Percentiles rank a stretch among this genome's conserved stretches.
Conservation (phyloP, 192 early-diverging fungal species). For the Glomus cerebriforme region DNA sequence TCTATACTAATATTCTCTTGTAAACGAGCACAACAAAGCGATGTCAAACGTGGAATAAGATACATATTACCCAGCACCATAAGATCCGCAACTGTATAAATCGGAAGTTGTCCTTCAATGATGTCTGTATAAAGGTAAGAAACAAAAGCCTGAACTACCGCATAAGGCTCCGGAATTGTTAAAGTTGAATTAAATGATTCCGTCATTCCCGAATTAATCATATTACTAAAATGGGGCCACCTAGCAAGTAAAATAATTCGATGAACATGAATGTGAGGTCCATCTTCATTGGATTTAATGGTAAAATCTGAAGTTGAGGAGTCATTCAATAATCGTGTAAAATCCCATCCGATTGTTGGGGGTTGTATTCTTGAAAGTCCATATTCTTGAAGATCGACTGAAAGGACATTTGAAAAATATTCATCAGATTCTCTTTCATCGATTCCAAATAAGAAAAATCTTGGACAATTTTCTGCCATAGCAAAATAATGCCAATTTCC, state of each 20-base stretch:
- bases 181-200: conserved; percentile 52
- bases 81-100: conserved; percentile 52
- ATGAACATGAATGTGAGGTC: conserved; percentile 56
- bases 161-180: conserved; percentile 54
- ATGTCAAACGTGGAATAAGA: conserved; percentile 52
- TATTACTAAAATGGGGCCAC: conserved; percentile 64
- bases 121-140: conserved; percentile 62
- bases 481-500: conserved; percentile 63
- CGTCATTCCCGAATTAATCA: conserved; percentile 57
- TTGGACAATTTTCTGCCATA: conserved; percentile 51
- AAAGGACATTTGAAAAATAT: conserved; percentile 54
- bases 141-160: conserved; percentile 55
- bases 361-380: conserved; percentile 57
- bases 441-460: conserved; percentile 59
- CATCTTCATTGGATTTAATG: conserved; percentile 44
- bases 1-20: conserved; percentile 53
- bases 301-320: conserved; percentile 48
- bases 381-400: conserved; percentile 59
- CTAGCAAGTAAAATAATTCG: conserved; percentile 59
- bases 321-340: conserved; percentile 50
- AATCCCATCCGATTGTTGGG: conserved; percentile 49
- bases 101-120: conserved; percentile 40
- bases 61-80: conserved; percentile 65
- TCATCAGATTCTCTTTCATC: conserved; percentile 60
- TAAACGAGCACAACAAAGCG: conserved; percentile 50